Conservation (phyloP, 2,329 filamentous ascomycete species). For the Fusarium anthophilum region DNA sequence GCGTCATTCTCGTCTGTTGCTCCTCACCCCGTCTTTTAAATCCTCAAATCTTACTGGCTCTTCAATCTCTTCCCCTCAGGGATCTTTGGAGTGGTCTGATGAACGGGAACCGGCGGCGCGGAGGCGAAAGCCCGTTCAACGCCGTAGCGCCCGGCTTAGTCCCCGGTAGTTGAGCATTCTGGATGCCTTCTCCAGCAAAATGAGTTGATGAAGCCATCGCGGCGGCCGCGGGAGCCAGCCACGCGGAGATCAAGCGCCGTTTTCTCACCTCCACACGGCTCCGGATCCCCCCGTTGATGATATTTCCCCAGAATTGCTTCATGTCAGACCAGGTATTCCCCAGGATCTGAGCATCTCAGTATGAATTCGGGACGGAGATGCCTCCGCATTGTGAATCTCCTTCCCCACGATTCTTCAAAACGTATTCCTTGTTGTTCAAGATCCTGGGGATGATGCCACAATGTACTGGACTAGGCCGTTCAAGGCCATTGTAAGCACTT, state of each 20-base stretch:
- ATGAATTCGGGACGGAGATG: constrained; percentile 1
- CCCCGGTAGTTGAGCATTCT: not conserved
- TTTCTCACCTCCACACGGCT: not conserved
- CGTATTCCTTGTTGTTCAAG: not conserved
- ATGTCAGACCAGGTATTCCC: not conserved
- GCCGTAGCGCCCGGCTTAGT: constrained; percentile 6
- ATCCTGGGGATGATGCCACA: constrained; percentile 13
- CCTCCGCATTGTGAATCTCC: constrained; percentile 9
- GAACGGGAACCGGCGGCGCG: not conserved
- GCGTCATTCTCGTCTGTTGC: constrained; percentile 15
- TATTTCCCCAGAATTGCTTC: not conserved
- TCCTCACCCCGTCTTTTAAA: not conserved
- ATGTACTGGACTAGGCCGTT: not conserved
- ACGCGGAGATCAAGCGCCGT: constrained; percentile 11
- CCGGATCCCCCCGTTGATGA: not conserved
- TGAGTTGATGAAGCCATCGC: not conserved
- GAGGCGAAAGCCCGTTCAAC: constrained; percentile 29
- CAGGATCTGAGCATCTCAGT: not conserved
- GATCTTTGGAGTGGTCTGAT: constrained; percentile 20
- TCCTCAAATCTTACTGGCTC: not conserved
- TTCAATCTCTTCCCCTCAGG: not conserved
- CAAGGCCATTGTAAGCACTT: not conserved
- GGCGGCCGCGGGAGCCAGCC: not conserved
- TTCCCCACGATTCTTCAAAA: not conserved
- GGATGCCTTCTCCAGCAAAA: not conserved